phyloP scores from a whole-genome alignment of 176 grass and related monocot species.

The Alloteropsis semialata region DNA sequence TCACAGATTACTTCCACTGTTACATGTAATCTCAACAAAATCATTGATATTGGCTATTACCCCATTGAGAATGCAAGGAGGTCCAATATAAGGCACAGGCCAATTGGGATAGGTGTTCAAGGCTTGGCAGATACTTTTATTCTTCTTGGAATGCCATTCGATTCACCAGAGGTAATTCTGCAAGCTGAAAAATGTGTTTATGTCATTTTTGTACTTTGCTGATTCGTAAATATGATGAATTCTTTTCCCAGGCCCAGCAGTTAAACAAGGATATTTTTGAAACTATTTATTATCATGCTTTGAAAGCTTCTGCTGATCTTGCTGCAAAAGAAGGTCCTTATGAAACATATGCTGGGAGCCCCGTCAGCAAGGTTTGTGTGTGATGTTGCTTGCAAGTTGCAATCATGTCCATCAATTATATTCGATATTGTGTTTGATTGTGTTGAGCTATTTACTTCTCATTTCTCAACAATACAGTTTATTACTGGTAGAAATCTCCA shows the following conservation, averaged over 20 bases:
- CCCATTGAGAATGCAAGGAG: conserved; percentile 84
- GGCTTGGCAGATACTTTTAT: conserved; percentile 95
- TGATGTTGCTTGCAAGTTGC: not conserved
- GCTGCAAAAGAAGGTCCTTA: conserved; percentile 82
- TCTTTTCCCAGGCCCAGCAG: conserved; percentile 69
- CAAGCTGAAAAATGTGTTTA: not conserved
- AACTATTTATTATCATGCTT: conserved; percentile 78
- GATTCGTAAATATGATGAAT: conserved; percentile 10
- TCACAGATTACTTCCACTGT: conserved; percentile 76
- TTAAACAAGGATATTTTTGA: conserved; percentile 96
- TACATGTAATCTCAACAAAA: conserved; percentile 86
- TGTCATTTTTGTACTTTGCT: conserved; percentile 1
- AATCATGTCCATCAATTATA: not conserved
- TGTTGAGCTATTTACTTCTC: not conserved
- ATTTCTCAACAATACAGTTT: not conserved
- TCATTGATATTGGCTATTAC: conserved; percentile 93
- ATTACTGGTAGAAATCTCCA: not conserved
- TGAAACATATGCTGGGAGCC: conserved; percentile 85
- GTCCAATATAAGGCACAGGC: conserved; percentile 82
- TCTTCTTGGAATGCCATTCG: conserved; percentile 94
- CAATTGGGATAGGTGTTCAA: conserved; percentile 94
- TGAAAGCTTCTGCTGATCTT: conserved; percentile 85
- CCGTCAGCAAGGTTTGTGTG: conserved; percentile 76
- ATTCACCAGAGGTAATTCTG: conserved; percentile 69
- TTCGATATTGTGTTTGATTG: not conserved